These are phyloP conservation scores for Sugiyamaella neomexicana DNA, from an alignment of 1,139 yeast genomes.

Conservation along the genomic window DNA sequence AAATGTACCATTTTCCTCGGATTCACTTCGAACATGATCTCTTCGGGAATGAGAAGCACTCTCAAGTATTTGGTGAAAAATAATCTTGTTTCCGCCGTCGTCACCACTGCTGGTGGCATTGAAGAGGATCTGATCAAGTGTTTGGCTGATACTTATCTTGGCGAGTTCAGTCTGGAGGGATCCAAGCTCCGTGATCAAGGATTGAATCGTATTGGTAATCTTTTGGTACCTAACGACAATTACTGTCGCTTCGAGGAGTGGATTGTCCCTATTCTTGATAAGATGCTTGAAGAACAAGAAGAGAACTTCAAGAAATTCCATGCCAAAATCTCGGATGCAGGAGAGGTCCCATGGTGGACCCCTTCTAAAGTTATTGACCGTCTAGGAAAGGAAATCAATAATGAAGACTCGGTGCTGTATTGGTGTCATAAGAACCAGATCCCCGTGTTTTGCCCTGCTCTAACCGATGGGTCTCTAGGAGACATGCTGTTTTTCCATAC, in stretches of 20 bases:
- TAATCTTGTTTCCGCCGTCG: slow-evolving; percentile 92
- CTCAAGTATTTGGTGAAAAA: slow-evolving; percentile 85
- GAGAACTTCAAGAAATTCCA: slow-evolving; percentile 51
- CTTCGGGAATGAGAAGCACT: slow-evolving; percentile 92
- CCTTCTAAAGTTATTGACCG: slow-evolving; percentile 92
- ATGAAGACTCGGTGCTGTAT: slow-evolving; percentile 89
- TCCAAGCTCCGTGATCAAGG: slow-evolving; percentile 86
- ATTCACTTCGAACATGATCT: slow-evolving; percentile 92
- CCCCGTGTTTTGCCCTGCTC: slow-evolving; percentile 95
- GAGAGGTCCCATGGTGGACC: slow-evolving; percentile 69
- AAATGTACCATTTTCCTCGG: slow-evolving; percentile 92
- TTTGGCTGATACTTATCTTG: slow-evolving; percentile 92
- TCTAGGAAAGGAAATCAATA: slow-evolving; percentile 90
- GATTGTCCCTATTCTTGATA: slow-evolving; percentile 92
- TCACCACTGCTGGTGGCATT: slow-evolving; percentile 95
- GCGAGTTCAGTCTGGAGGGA: slow-evolving; percentile 84
- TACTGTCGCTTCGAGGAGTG: slow-evolving; percentile 97
- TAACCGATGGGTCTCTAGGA: slow-evolving; percentile 97
- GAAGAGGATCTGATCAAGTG: slow-evolving; percentile 97
- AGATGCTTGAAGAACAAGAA: slow-evolving; percentile 85
- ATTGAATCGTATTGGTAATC: slow-evolving; percentile 94
- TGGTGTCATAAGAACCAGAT: slow-evolving; percentile 98
- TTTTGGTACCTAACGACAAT: slow-evolving; percentile 95
- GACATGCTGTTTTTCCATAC: slow-evolving; percentile 99
- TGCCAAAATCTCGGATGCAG: slow-evolving; percentile 57